These are phyloP conservation scores for Ophiosphaerella korrae DNA, from an alignment of 2,329 filamentous ascomycete species.

Conservation along the genomic window DNA sequence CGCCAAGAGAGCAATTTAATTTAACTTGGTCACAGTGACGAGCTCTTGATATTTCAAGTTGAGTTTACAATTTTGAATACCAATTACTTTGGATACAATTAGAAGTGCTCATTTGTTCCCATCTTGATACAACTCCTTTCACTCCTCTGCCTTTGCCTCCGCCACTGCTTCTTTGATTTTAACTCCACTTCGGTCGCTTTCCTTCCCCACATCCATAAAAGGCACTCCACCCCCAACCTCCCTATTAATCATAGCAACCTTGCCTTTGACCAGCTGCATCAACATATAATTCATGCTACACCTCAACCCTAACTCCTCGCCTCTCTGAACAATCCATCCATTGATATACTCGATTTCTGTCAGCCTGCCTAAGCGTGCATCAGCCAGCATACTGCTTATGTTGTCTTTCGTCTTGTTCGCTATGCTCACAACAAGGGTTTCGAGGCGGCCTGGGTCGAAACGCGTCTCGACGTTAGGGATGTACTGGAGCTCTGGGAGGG, in stretches of 20 bases:
- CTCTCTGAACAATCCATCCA: conserved; percentile 81
- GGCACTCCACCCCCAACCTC: conserved; percentile 51
- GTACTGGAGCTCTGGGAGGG: conserved; percentile 73
- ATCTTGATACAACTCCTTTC: too few species aligned
- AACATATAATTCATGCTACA: conserved; percentile 76
- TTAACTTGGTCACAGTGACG: too few species aligned
- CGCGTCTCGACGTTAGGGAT: conserved; percentile 65
- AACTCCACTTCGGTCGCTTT: conserved; percentile 10
- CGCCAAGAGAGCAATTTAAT: too few species aligned
- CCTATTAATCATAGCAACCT: conserved; percentile 55
- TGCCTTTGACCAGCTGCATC: conserved; percentile 74
- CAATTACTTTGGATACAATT: too few species aligned
- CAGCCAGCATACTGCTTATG: conserved; percentile 70
- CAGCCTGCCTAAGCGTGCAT: conserved; percentile 62
- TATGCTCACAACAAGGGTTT: conserved; percentile 62
- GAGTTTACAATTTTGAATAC: too few species aligned
- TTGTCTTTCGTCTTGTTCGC: conserved; percentile 61
- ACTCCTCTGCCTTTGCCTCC: neutral
- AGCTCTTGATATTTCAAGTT: too few species aligned
- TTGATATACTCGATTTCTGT: conserved; percentile 87
- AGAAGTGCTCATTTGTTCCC: too few species aligned
- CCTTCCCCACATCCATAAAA: conserved; percentile 22
- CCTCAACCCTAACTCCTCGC: conserved; percentile 72
- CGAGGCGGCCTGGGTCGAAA: conserved; percentile 65
- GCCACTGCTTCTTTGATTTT: conserved; percentile 7